Base-by-base conservation (phyloP, 345 rosid genomes). In the Crucihimalaya himalaica region DNA sequence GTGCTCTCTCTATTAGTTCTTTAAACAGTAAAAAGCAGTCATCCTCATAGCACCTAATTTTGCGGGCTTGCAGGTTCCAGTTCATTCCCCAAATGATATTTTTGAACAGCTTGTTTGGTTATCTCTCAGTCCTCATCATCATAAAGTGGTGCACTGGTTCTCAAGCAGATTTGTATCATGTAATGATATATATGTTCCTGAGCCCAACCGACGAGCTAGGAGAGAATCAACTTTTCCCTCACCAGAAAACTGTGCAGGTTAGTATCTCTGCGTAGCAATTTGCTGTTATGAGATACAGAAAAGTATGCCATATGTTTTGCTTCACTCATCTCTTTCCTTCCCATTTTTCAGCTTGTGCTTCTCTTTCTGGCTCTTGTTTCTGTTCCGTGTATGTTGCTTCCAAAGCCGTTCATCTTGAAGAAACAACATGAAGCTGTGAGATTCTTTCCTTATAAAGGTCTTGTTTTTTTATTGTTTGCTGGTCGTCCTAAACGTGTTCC, bases 351-450 rank as follows among this genome's bases (percentile, higher is more conserved):
- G 99, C 85, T 83, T 13, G 85, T 83, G 60, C 82, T 92, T 47
- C 85, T 95, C 64, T 75, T 90, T 46, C 84, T 92, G 58, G 96
- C 99, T 55, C 83, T 95, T 72, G 91, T 95, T 72, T 79, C 99
- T 53, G 98, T 95, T 46, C 98, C 98, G 10, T 92, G 97, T 95
- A 95, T 95, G 98, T 84, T 92, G 72, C 62, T 95, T 69, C 99
- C 97, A 58, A 92, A 90, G 88, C 98, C 98, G 32, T 90, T 95
- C 72, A 78, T 95, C 70, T 81, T 95, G 80, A 95, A 90, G 83
- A 92, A 70, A 82, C 96, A 90, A 80, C 97, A 95, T 64, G 74
- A 88, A 81, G 79, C 70, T 76, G 97, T 90, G 81, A 71, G 85
- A 21, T 21, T 21, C 48, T 21, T 39, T 46, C 50, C 52, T 35